Evolutionary conservation across 116 monocot genomes (phyloP).

Genomic region (Dioscorea cayenensis): DNA sequence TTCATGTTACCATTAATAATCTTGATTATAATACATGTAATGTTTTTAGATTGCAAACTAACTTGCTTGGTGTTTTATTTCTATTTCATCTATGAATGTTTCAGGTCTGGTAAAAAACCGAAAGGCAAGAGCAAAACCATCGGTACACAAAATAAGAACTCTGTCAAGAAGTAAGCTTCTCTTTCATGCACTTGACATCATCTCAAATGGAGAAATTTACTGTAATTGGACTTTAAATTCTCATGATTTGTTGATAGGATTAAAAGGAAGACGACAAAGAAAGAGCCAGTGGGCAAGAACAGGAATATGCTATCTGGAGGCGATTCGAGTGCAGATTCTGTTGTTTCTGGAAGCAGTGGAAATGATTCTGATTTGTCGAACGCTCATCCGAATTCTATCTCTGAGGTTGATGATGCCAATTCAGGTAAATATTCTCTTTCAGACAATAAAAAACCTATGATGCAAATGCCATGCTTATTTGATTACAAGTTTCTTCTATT

Average conservation of each 20-base stretch:
- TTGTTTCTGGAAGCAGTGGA: constrained; percentile 2
- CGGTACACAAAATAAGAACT: not conserved
- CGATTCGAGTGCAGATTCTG: not conserved
- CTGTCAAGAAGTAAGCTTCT: not conserved
- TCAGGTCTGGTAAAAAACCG: not conserved
- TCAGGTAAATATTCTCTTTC: constrained; percentile 23
- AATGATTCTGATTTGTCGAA: constrained; percentile 25
- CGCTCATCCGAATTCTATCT: constrained; percentile 17
- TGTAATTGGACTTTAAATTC: not conserved
- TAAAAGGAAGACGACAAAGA: not conserved
- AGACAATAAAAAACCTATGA: no score
- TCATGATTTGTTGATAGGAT: not conserved
- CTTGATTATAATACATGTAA: not conserved
- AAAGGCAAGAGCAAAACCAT: not conserved
- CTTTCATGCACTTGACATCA: not conserved
- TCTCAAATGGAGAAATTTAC: not conserved
- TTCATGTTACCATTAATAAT: not conserved
- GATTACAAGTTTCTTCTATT: not conserved
- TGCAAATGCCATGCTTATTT: not conserved
- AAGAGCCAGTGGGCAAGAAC: not conserved
- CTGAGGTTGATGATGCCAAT: constrained; percentile 27
- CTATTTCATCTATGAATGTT: not conserved
- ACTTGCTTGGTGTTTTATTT: not conserved
- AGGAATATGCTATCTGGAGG: not conserved
- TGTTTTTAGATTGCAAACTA: not conserved